Conservation (phyloP, 176 grass and related monocot species). For the Phragmites australis region DNA sequence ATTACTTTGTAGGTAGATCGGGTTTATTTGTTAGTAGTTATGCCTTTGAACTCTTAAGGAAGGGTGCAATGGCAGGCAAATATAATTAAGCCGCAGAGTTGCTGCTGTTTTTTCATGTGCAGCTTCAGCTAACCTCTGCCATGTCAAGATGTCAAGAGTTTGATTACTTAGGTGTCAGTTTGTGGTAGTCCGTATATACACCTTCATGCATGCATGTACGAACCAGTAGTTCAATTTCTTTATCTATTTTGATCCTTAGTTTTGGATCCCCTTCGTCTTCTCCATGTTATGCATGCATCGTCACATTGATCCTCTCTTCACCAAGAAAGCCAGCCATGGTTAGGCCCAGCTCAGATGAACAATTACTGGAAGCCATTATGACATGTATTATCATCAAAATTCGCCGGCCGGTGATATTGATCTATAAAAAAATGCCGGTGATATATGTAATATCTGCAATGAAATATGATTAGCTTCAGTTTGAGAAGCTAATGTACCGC, state of each 20-base stretch:
- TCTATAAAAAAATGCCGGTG: too few relatives aligned
- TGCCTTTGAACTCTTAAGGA: slow-evolving; percentile 39
- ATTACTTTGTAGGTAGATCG: neutral
- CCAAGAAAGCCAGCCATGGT: slow-evolving; percentile 28
- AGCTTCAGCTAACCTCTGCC: slow-evolving; percentile 6
- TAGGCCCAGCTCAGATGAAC: slow-evolving; percentile 6
- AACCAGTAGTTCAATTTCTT: neutral
- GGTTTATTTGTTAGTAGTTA: slow-evolving; percentile 1
- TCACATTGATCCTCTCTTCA: slow-evolving; percentile 7
- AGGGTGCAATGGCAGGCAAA: slow-evolving; percentile 33
- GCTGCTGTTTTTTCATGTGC: slow-evolving; percentile 56
- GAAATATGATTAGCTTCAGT: slow-evolving; percentile 16
- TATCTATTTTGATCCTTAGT: neutral
- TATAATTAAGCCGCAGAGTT: slow-evolving; percentile 22
- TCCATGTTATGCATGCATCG: neutral
- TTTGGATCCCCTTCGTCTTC: neutral
- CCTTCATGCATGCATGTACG: neutral
- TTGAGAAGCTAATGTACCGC: slow-evolving; percentile 26
- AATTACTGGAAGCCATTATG: neutral
- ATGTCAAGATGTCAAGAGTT: neutral
- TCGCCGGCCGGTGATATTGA: too few relatives aligned
- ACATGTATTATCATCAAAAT: neutral
- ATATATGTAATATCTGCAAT: slow-evolving; percentile 30
- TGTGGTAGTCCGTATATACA: slow-evolving; percentile 2
- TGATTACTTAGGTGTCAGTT: neutral